Evolutionary conservation across 139 green algal species (phyloP).

Genomic region (Trebouxia sp.): DNA sequence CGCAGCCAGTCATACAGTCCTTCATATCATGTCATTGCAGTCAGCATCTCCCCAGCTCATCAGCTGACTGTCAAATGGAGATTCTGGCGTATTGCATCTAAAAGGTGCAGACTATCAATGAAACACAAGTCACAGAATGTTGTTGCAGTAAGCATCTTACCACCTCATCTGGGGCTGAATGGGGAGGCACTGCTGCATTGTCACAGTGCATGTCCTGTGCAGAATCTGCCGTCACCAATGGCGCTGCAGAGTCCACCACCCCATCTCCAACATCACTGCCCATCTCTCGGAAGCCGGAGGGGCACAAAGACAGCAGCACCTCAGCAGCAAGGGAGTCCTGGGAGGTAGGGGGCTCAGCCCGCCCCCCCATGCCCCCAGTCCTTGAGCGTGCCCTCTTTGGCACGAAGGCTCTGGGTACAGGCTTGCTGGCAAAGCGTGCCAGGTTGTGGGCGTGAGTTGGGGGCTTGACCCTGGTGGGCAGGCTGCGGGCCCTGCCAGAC

Average conservation of each 20-base stretch:
- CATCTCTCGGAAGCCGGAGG: not conserved
- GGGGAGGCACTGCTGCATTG: not conserved
- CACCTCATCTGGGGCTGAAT: too few species aligned
- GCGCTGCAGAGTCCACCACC: slow-evolving; percentile 6
- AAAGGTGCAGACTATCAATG: too few species aligned
- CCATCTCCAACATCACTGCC: not conserved
- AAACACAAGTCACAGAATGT: too few species aligned
- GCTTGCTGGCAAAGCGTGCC: slow-evolving; percentile 8
- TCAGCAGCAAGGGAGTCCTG: slow-evolving; percentile 31
- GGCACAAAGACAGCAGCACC: slow-evolving; percentile 28
- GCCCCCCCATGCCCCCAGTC: not conserved
- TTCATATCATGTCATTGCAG: too few species aligned
- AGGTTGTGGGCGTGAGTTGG: not conserved
- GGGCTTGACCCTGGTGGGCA: not conserved
- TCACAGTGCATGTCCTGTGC: not conserved
- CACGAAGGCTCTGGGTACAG: not conserved
- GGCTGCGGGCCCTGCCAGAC: not conserved
- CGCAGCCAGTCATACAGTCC: too few species aligned
- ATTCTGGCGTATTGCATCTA: too few species aligned
- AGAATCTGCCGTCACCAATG: not conserved
- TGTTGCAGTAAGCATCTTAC: too few species aligned
- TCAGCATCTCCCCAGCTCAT: too few species aligned
- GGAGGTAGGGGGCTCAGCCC: not conserved
- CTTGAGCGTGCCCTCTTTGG: slow-evolving; percentile 1
- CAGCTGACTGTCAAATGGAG: too few species aligned